Conservation (phyloP, 2,329 filamentous ascomycete species). For the Fusarium concolor region DNA sequence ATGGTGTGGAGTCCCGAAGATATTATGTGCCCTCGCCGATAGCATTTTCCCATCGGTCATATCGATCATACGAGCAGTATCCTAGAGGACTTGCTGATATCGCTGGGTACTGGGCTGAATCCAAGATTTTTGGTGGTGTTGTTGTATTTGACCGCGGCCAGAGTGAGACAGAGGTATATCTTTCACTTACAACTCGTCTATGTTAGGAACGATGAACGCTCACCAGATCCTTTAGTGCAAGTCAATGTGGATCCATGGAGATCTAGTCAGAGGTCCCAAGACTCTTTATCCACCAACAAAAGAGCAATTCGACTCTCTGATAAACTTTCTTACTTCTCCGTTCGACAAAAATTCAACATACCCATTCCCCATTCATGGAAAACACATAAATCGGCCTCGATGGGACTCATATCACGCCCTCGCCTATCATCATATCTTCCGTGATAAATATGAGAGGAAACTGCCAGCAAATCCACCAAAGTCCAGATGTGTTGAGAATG, state of each 20-base stretch:
- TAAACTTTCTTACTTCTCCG: neutral
- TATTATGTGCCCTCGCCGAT: neutral
- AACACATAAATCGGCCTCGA: slow-evolving; percentile 13
- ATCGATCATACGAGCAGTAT: slow-evolving; percentile 18
- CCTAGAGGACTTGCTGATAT: slow-evolving; percentile 11
- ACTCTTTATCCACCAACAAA: slow-evolving; percentile 27
- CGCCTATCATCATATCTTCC: slow-evolving; percentile 29
- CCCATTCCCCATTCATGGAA: slow-evolving; percentile 21
- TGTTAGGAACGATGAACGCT: no score
- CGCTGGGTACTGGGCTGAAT: slow-evolving; percentile 27
- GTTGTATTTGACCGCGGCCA: slow-evolving; percentile 24
- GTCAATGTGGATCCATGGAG: slow-evolving; percentile 22
- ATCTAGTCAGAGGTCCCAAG: neutral
- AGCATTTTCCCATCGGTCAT: slow-evolving; percentile 13
- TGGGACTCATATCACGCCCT: slow-evolving; percentile 26
- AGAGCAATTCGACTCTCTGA: slow-evolving; percentile 6
- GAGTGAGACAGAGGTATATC: slow-evolving; percentile 9
- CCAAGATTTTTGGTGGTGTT: slow-evolving; percentile 19
- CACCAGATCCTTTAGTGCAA: neutral
- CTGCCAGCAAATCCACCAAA: neutral
- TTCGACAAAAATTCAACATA: fast-evolving
- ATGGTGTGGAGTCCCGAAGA: neutral
- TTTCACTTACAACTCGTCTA: no score
- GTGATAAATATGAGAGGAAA: slow-evolving; percentile 11
- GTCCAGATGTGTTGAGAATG: neutral